Conservation (phyloP, 176 grass and related monocot genomes). For the Raddia guianensis region DNA sequence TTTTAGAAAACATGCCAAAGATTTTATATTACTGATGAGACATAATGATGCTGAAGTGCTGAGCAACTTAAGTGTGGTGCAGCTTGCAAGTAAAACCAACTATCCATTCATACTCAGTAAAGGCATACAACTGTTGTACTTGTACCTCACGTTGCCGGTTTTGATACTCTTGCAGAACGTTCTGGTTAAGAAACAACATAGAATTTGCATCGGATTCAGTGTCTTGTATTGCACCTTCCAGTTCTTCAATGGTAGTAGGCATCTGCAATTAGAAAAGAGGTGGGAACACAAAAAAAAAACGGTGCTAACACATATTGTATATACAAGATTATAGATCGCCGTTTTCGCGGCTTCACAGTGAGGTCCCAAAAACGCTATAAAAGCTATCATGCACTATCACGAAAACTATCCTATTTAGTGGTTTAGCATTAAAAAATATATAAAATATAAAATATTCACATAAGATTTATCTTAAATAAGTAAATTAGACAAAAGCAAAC, state of each 20-base stretch:
- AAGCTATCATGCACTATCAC: too few relatives aligned
- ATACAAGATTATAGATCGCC: too few relatives aligned
- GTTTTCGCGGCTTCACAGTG: too few relatives aligned
- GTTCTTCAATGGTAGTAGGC: conserved; percentile 71
- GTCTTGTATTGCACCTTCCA: conserved; percentile 85
- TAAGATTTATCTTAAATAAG: too few relatives aligned
- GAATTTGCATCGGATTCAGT: conserved; percentile 90
- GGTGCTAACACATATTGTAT: background rate
- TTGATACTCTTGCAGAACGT: conserved; percentile 93
- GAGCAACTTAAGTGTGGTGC: background rate
- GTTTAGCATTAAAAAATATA: too few relatives aligned
- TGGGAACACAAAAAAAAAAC: background rate
- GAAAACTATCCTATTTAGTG: too few relatives aligned
- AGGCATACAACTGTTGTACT: conserved; percentile 32
- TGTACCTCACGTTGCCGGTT: conserved; percentile 71
- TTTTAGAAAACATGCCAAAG: background rate
- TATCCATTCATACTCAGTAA: background rate
- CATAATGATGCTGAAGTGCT: background rate
- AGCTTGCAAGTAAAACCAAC: conserved; percentile 28
- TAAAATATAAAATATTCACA: too few relatives aligned
- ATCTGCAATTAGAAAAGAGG: conserved; percentile 57
- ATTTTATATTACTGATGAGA: conserved; percentile 1
- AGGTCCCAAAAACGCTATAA: too few relatives aligned
- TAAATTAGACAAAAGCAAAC: too few relatives aligned
- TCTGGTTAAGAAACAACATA: conserved; percentile 93